Conservation (phyloP, 2,329 filamentous ascomycete genomes). For the Zasmidium angulare region DNA sequence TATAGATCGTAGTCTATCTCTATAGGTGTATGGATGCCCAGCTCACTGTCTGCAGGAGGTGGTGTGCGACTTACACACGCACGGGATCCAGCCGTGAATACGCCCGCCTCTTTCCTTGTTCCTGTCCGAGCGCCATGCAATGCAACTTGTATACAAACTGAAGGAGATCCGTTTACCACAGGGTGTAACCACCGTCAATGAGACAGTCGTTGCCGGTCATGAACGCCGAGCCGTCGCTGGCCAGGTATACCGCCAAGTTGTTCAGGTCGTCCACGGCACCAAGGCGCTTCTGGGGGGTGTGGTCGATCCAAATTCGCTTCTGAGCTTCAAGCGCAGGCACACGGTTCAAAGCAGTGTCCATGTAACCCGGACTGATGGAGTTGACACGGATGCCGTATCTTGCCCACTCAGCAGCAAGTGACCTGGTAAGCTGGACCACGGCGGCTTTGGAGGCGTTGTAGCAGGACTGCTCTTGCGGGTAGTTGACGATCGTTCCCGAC, state of each 20-base stretch:
- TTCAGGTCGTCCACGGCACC: constrained; percentile 75
- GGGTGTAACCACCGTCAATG: constrained; percentile 70
- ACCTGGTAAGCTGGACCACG: constrained; percentile 75
- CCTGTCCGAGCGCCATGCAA: constrained; percentile 12
- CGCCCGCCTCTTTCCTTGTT: neutral
- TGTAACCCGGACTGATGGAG: constrained; percentile 81
- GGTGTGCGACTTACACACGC: neutral
- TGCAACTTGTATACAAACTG: constrained; percentile 2
- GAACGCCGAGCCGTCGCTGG: constrained; percentile 69
- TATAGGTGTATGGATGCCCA: constrained; percentile 11
- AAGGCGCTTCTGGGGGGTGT: constrained; percentile 72
- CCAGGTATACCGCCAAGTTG: constrained; percentile 73
- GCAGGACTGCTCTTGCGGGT: constrained; percentile 72
- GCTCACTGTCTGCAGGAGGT: neutral
- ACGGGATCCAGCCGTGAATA: neutral
- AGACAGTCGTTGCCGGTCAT: constrained; percentile 76
- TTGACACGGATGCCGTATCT: constrained; percentile 79
- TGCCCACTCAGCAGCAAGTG: constrained; percentile 80
- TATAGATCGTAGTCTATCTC: constrained; percentile 16
- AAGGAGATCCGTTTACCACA: constrained; percentile 41
- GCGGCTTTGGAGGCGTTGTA: constrained; percentile 85
- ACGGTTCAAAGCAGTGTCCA: constrained; percentile 80
- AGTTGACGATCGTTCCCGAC: constrained; percentile 46
- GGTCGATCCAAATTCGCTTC: constrained; percentile 76
- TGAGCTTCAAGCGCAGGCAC: constrained; percentile 75